Evolutionary conservation across 2,329 filamentous ascomycete genomes (phyloP).

Genomic region (Trichoderma atroviride): DNA sequence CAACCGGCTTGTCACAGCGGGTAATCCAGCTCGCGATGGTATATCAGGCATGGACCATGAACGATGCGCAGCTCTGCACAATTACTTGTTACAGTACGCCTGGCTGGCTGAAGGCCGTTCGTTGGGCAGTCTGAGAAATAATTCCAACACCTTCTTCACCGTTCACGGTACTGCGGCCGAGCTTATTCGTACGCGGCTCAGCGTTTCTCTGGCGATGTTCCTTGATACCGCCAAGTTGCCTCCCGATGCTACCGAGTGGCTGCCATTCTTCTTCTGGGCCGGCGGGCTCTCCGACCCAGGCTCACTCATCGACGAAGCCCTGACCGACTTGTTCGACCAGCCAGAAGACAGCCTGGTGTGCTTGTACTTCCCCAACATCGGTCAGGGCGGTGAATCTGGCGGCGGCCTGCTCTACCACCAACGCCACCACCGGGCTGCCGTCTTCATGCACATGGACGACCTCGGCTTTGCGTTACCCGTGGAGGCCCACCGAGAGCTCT

Average conservation of each 20-base stretch:
- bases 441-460: conserved; percentile 34
- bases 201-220: conserved; percentile 2
- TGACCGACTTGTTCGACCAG: conserved; percentile 33
- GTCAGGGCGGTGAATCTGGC: conserved; percentile 28
- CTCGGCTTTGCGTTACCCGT: conserved; percentile 31
- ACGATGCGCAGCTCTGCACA: conserved; percentile 39
- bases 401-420: conserved; percentile 39
- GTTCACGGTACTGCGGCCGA: neutral
- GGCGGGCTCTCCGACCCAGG: neutral
- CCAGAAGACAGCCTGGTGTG: conserved; percentile 33
- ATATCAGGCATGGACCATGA: conserved; percentile 20
- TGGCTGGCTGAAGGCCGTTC: conserved; percentile 34
- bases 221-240: conserved; percentile 5
- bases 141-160: neutral
- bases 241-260: neutral
- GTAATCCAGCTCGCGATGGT: neutral
- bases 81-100: conserved; percentile 37
- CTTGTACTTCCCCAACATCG: conserved; percentile 32
- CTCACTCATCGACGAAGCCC: conserved; percentile 31
- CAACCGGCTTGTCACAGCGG: neutral
- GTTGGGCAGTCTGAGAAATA: conserved; percentile 1
- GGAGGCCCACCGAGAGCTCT: conserved; percentile 30
- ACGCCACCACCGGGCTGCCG: conserved; percentile 31
- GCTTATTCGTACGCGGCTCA: neutral
- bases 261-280: neutral